Conservation (phyloP, 768 basidiomycete species). For the Leccinum incarnatum region DNA sequence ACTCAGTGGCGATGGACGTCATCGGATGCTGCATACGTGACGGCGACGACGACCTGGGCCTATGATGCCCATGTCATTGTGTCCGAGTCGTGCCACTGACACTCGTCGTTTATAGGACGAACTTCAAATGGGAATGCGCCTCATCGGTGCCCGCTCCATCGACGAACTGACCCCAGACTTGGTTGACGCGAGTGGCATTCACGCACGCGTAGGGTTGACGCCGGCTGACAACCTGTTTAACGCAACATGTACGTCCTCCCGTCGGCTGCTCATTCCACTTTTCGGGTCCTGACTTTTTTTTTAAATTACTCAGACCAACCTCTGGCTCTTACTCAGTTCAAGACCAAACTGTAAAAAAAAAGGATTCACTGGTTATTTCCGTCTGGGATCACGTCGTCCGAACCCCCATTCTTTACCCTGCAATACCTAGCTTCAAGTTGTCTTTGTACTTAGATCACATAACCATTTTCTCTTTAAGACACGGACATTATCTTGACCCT, state of each 20-base stretch:
- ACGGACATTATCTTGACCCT: background rate
- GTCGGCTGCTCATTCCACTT: background rate
- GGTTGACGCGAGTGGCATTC: slow-evolving; percentile 66
- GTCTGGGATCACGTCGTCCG: background rate
- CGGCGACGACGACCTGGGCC: background rate
- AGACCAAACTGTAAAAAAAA: slow-evolving; percentile 14
- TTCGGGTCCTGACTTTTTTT: background rate
- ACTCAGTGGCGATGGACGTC: slow-evolving; percentile 24
- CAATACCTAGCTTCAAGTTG: background rate
- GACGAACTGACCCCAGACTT: slow-evolving; percentile 77
- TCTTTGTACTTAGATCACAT: background rate
- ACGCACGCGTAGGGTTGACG: slow-evolving; percentile 27
- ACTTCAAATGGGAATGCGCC: slow-evolving; percentile 93
- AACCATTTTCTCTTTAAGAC: background rate
- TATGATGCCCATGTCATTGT: background rate
- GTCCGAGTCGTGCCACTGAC: background rate
- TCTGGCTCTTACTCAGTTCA: slow-evolving; percentile 28
- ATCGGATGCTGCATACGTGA: background rate
- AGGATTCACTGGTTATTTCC: background rate
- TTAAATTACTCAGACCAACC: slow-evolving; percentile 26
- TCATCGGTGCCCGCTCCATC: slow-evolving; percentile 80
- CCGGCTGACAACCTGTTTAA: slow-evolving; percentile 31
- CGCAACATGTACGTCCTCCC: slow-evolving; percentile 31
- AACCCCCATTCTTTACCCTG: background rate
- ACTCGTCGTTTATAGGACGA: slow-evolving; percentile 59